Conservation (phyloP, 345 rosid genomes). For the Cardiospermum halicacabum region DNA sequence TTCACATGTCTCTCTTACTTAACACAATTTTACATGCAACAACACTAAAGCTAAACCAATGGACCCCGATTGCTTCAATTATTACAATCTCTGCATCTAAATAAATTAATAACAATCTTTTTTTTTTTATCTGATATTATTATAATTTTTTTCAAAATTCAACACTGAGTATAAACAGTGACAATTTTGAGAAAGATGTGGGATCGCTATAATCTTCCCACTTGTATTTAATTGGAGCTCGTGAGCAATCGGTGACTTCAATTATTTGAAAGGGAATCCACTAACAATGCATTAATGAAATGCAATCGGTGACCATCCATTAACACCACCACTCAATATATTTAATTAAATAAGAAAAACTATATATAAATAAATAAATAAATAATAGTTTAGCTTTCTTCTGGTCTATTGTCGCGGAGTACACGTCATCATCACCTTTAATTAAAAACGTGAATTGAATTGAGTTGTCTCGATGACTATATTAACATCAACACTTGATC, state of each 20-base stretch:
- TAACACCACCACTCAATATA: constrained; percentile 15
- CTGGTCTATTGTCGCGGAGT: constrained; percentile 25
- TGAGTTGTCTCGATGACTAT: no score
- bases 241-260: constrained; percentile 15
- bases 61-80: constrained; percentile 27
- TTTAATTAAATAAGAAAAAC: not conserved
- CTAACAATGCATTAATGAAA: constrained; percentile 38
- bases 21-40: constrained; percentile 20
- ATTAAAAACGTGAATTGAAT: no score
- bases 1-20: constrained; percentile 46
- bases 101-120: not conserved
- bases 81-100: constrained; percentile 15
- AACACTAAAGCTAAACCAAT: constrained; percentile 26
- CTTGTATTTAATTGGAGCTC: constrained; percentile 4
- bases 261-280: constrained; percentile 37
- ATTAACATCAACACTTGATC: no score
- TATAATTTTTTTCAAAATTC: no score
- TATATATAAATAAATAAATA: no score
- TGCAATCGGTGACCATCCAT: constrained; percentile 40
- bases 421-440: constrained; percentile 25
- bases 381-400: no score
- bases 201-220: no score
- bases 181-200: no score
- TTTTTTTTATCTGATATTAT: no score
- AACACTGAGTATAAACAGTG: no score